Base-by-base conservation (phyloP, 2,329 filamentous ascomycete species). In the Colletotrichum falcatum region DNA sequence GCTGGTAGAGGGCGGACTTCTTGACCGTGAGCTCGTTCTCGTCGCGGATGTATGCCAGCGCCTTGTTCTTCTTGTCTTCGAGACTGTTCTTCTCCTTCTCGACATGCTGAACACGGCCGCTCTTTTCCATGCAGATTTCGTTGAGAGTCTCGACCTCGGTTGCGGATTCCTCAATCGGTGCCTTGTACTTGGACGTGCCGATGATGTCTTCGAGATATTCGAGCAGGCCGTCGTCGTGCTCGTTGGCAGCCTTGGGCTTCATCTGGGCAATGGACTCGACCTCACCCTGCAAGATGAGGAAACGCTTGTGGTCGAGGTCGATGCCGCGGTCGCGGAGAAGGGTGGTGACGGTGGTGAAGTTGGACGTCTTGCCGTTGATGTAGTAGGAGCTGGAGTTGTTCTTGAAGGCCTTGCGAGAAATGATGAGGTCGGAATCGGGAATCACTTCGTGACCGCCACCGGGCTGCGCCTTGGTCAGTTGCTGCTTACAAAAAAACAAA, bases 321-420 rank as follows among this genome's bases (percentile, higher is more conserved):
- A 99, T 93, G 2, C 96, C 97, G 30, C 93, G 90, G 28, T 94
- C 94, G 67, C 92, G 92, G 11, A 99, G 88, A 18, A 99, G 85
- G 0, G 91, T 94, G 0, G 95, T 98, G 35, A 99, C 96, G 0
- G 91, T 88, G 0, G 95, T 98, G 79, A 98, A 99, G 77, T 93
- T 97, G 42, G 95, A 97, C 72, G 92, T 91, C 76, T 92, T 93
- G 73, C 89, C 90, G 78, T 99, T 94, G 84, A 99, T 97, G 82
- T 97, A 98, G 83, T 99, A 99, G 81, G 96, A 97, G 88, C 95
- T 98, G 12, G 93, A 92, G 81, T 98, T 99, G 83, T 98, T 99
- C 80, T 94, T 96, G 88, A 99, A 99, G 0, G 95, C 96, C 78
- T 91, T 92, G 77, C 96, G 90, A 9, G 96, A 98, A 74, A 99